Evolutionary conservation across 2,329 filamentous ascomycete genomes (phyloP), one percentile per base, ranked within the genome.

Genomic region (Alternaria dauci): DNA sequence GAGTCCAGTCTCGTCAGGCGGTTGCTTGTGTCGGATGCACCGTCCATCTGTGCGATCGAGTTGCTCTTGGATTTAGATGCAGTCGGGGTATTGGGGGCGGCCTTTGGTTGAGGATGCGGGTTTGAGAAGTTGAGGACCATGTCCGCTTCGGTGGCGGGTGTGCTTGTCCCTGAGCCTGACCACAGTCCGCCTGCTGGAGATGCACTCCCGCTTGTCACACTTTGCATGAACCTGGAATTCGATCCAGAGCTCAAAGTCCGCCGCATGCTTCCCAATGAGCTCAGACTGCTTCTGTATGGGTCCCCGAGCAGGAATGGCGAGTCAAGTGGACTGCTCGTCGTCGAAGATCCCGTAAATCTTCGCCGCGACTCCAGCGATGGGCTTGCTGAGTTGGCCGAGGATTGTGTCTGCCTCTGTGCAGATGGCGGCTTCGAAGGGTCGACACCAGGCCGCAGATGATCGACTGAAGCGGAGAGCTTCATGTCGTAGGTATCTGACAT

Each of bases 381-480:
- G 26, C 63, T 76, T 36, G 68, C 55, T 9, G 68, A 46, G 8
- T 74, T 60, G 4, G 71, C 70, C 4, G 77, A 78, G 1, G 78
- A 79, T 28, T 71, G 67, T 11, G 71, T 44, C 34, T 73, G 71
- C 14, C 66, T 58, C 38, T 65, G 66, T 14, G 55, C 56, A 11
- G 54, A 61, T 7, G 43, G 48, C 20, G 59, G 62, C 43, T 70
- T 74, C 11, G 78, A 71, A 6, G 81, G 81, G 59, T 83, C 80
- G 8, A 76, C 76, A 2, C 82, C 82, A 2, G 84, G 81, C 6
- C 88, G 85, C 3, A 94, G 80, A 71, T 95, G 91, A 32, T 94
- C 91, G 0, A 88, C 89, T 55, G 87, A 92, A 30, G 90, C 90
- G n/a, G 90, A 85, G 14, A 94, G 78, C 65, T 88, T 88, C 68